Evolutionary conservation across 805 yeast genomes (phyloP), one percentile per base, ranked within the genome.

Genomic region (Metschnikowia hibisci): DNA sequence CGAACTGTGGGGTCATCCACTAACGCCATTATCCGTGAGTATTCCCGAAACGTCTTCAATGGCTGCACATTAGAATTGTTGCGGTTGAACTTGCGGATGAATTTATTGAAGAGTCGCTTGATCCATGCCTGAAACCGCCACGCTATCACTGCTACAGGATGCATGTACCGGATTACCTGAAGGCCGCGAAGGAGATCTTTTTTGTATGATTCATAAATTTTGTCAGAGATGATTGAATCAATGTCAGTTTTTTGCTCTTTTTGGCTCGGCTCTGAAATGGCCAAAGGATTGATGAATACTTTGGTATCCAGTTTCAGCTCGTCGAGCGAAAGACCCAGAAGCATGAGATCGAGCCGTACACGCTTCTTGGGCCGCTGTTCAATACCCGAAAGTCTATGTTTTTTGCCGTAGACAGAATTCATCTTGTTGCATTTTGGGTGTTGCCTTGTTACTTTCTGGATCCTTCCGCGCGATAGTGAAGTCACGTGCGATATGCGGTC

Each of bases 71-170:
- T 34, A 25, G 53, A 45, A 16, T 31, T 28, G 13, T 44, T 43
- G 25, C 35, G 41, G 46, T 65, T 66, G 44, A 61, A 68, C 35
- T 58, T 55, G 31, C 48, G 47, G 4, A 66, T 50, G 48, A 67
- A 70, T 18, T 54, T 38, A 48, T 67, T 68, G 52, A 69, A 69
- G 41, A 70, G 50, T 30, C 67, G 50, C 11, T 62, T 38, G 9
- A 60, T 53, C 75, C 75, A 70, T 34, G 40, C 30, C 44, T 68
- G 69, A 46, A 66, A 67, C 30, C 54, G 57, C 23, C 50, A 52
- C 3, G 54, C 45, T 12, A 69, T 41, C 15, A 69, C 16, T 9
- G 54, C 43, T n/a, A 49, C 39, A n/a, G 56, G 58, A 43, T 54
- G 57, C 42, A 56, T 58, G 56, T 64, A 61, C 20, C 36, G 50